Evolutionary conservation across 345 rosid species (phyloP).

Genomic region (Excoecaria agallocha): DNA sequence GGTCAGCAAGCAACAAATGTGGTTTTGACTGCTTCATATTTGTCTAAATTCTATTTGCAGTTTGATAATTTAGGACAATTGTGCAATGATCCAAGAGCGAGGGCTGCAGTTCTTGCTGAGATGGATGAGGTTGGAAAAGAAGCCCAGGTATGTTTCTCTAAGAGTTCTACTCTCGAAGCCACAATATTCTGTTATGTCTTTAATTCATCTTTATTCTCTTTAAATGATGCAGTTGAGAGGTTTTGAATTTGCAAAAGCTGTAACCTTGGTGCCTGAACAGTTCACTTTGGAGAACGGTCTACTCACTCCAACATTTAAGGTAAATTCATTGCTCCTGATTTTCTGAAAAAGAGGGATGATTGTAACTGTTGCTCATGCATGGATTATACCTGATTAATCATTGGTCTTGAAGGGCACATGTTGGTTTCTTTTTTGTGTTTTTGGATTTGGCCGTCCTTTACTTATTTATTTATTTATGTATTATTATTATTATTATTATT

Average conservation of each 20-base stretch:
- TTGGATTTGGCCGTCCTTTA: no score
- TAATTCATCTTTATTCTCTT: neutral
- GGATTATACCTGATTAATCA: no score
- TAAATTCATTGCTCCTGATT: constrained; percentile 17
- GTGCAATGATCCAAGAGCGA: constrained; percentile 60
- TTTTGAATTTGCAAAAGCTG: constrained; percentile 55
- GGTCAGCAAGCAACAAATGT: neutral
- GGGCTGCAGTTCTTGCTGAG: constrained; percentile 66
- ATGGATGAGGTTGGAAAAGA: constrained; percentile 69
- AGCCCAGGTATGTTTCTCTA: constrained; percentile 48
- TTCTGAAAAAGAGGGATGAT: neutral
- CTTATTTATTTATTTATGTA: no score
- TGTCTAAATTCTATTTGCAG: constrained; percentile 34
- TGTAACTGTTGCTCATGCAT: neutral
- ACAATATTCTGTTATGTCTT: neutral
- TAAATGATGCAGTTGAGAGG: constrained; percentile 25
- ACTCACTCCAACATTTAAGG: constrained; percentile 88
- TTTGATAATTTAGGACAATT: constrained; percentile 56
- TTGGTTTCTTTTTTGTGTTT: neutral
- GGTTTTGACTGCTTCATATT: constrained; percentile 3
- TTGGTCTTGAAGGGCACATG: neutral
- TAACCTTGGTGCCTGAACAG: constrained; percentile 74
- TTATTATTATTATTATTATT: no score
- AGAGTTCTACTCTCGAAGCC: neutral
- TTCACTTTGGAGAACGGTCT: constrained; percentile 78